A percentile compares a stretch with the other conserved stretches of the same genome.
Evolutionary conservation across 2,329 filamentous ascomycete species (phyloP).

Genomic region (Aspergillus amoenus): DNA sequence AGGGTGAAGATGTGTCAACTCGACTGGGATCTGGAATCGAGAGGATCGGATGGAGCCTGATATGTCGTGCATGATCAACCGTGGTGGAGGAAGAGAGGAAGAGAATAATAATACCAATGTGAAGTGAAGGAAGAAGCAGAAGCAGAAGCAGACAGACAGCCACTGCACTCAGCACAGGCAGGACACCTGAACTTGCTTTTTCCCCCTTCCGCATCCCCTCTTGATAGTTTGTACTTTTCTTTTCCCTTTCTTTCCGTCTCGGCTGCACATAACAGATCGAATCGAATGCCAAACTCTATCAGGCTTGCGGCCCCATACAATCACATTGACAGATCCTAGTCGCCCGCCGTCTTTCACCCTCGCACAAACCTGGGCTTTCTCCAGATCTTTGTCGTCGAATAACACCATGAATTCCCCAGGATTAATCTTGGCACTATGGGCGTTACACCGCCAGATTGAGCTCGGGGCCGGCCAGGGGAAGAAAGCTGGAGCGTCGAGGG

Average conservation of each 20-base stretch:
- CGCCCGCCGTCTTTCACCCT: not conserved
- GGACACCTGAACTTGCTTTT: conserved; percentile 4
- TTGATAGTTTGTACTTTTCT: not conserved
- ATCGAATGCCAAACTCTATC: conserved; percentile 5
- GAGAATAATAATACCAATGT: not conserved
- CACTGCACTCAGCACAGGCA: not conserved
- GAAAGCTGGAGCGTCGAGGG: conserved; percentile 3
- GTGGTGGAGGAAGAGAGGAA: conserved; percentile 7
- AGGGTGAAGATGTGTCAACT: conserved; percentile 21
- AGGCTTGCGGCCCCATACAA: not conserved
- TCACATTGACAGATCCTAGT: conserved; percentile 4
- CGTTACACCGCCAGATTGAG: conserved; percentile 26
- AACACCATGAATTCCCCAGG: conserved; percentile 4
- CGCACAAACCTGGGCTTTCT: not conserved
- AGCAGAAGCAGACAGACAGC: not conserved
- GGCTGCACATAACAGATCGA: not conserved
- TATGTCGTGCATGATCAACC: conserved; percentile 25
- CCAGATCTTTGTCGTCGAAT: conserved; percentile 1
- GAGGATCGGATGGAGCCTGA: conserved; percentile 18
- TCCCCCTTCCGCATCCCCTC: not conserved
- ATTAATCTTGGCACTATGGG: conserved; percentile 12
- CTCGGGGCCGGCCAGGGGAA: conserved; percentile 17
- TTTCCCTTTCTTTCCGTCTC: not conserved
- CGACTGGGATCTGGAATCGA: conserved; percentile 13
- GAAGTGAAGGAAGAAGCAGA: not conserved